Base-by-base conservation (phyloP, 192 early-diverging fungal genomes). In the Radiomyces spectabilis region DNA sequence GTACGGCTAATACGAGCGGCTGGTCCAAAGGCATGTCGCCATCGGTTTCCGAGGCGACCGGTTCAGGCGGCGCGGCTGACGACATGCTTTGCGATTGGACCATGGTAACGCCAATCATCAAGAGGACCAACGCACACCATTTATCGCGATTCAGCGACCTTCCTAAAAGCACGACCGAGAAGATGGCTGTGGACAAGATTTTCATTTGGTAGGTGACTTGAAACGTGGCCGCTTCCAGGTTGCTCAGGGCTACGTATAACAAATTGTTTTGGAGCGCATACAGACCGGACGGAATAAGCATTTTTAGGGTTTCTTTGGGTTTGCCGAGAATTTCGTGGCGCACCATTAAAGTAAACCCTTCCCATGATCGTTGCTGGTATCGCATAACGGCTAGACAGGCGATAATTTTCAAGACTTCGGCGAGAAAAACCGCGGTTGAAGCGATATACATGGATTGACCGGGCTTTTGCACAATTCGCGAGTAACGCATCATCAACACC, bases 201-300 rank as follows among this genome's bases (percentile, higher is more conserved):
- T 99, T 99, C 58, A 99, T 74, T 66, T 99, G 96, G 68, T 97
- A 99, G 5, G 94, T 94, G 35, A 97, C 94, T 77, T 96, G 93
- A 69, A 95, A 98, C 5, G 93, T 96, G 3, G 95, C 93, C 0
- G 96, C 91, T 49, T 99, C 95, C 24, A 99, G 69, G 7, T 81
- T 69, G 19, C 86, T 77, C 5, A 91, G 87, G 0, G 96, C 91
- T 15, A 91, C 70, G 55, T 97, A 99, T 64, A 96, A 95, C 40
- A 99, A 69, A 64, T 97, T 99, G 74, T 99, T 99, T 69, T 99
- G 96, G 37, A 97, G 77, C 27, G 92, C 83, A 68, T 98, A 93
- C 30, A 90, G 73, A 27, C 78, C 82, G n/a, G 94, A 93, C 2
- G 96, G 96, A 18, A 98, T 87, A 56, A 85, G 77, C 64, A 98